Evolutionary conservation across 805 yeast species (phyloP).

Genomic region (Torulaspora gathmanii): DNA sequence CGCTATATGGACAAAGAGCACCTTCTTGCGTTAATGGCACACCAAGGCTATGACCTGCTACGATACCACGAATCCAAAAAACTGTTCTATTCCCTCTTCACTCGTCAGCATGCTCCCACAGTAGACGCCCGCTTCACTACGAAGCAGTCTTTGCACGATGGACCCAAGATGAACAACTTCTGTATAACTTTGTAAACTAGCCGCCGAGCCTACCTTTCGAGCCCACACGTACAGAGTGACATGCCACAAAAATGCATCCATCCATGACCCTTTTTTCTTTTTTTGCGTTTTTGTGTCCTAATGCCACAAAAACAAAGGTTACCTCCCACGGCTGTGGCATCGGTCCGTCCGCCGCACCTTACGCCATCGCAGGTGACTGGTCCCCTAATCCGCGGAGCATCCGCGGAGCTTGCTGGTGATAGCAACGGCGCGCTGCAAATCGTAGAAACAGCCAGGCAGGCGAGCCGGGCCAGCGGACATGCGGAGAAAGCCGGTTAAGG

Average conservation of each 20-base stretch:
- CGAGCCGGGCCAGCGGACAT: too few species aligned
- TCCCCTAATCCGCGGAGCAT: too few species aligned
- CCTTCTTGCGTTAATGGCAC: slow-evolving; percentile 44
- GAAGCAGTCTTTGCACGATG: slow-evolving; percentile 53
- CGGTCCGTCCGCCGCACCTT: too few species aligned
- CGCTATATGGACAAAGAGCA: slow-evolving; percentile 57
- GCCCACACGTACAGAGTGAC: too few species aligned
- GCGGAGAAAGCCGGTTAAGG: too few species aligned
- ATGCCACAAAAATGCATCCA: not conserved
- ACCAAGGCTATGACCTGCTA: slow-evolving; percentile 54
- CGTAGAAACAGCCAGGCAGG: too few species aligned
- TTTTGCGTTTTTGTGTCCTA: too few species aligned
- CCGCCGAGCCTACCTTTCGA: not conserved
- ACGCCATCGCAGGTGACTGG: too few species aligned
- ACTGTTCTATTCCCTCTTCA: slow-evolving; percentile 66
- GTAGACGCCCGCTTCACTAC: slow-evolving; percentile 5
- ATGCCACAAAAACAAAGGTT: too few species aligned
- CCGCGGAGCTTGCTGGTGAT: too few species aligned
- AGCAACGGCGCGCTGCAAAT: too few species aligned
- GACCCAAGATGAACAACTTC: slow-evolving; percentile 65
- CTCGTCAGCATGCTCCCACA: not conserved
- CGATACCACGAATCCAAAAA: slow-evolving; percentile 59
- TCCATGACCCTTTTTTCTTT: not conserved
- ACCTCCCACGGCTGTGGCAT: too few species aligned
- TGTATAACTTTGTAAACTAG: slow-evolving; percentile 34